Evolutionary conservation across 2,329 filamentous ascomycete genomes (phyloP).

Genomic region (Trichoderma polysporum): DNA sequence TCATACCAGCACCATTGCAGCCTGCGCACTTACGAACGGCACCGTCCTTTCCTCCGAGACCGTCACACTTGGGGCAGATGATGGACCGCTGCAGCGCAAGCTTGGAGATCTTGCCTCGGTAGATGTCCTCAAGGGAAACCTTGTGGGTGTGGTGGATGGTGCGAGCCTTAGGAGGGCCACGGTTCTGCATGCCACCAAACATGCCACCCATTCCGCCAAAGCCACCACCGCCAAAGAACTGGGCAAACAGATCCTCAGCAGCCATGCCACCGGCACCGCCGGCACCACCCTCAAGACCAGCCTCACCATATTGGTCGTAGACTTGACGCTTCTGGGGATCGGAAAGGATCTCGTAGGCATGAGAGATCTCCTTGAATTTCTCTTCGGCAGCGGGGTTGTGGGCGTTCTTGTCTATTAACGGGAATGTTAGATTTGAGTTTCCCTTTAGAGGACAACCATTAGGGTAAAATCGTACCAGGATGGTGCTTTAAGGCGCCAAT

Average conservation of each 20-base stretch:
- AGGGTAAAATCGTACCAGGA: conserved; percentile 61
- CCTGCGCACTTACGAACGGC: conserved; percentile 90
- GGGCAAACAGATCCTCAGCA: conserved; percentile 92
- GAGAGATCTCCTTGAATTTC: conserved; percentile 97
- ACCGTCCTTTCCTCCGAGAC: conserved; percentile 93
- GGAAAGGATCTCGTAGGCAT: conserved; percentile 92
- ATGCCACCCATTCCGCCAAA: conserved; percentile 64
- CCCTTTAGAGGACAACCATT: not conserved
- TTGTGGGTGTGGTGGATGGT: conserved; percentile 99
- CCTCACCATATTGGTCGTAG: conserved; percentile 98
- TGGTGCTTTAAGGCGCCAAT: conserved; percentile 80
- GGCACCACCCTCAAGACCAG: conserved; percentile 86
- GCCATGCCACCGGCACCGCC: conserved; percentile 77
- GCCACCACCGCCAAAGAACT: conserved; percentile 89
- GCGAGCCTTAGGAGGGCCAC: conserved; percentile 82
- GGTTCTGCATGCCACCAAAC: conserved; percentile 75
- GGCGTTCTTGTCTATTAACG: conserved; percentile 82
- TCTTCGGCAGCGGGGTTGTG: conserved; percentile 91
- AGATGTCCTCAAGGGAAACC: conserved; percentile 95
- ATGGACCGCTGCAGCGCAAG: conserved; percentile 95
- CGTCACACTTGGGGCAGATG: conserved; percentile 92
- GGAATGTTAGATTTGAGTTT: conserved; percentile 20
- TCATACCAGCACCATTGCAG: conserved; percentile 95
- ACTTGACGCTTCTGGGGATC: conserved; percentile 87
- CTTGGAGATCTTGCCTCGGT: conserved; percentile 97